These are phyloP conservation scores for Leccinum sublutescens DNA, from an alignment of 768 basidiomycete species.

Conservation along the genomic window DNA sequence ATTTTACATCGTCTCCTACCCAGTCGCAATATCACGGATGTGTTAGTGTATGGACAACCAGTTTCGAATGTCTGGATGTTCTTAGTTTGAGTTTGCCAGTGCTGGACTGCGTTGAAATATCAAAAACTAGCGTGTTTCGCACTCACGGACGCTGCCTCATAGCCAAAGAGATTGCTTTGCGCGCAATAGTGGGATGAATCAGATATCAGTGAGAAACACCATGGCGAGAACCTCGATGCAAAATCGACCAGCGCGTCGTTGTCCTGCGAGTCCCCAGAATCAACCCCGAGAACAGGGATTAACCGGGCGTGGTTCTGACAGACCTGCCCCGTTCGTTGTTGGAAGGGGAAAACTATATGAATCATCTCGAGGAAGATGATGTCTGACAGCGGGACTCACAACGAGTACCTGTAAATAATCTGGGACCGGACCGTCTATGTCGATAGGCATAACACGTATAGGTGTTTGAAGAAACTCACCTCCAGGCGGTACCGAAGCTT, in stretches of 20 bases:
- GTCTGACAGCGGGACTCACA: background rate
- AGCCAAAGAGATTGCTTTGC: background rate
- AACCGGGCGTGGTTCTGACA: background rate
- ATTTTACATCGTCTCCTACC: slow-evolving; percentile 10
- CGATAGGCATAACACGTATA: background rate
- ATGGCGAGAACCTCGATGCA: background rate
- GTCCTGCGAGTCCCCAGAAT: background rate
- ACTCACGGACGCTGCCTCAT: background rate
- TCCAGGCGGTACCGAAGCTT: background rate
- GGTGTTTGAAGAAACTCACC: background rate
- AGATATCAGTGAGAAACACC: background rate
- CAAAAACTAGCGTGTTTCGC: background rate
- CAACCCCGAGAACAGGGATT: background rate
- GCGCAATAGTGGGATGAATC: background rate
- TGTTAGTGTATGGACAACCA: slow-evolving; percentile 21
- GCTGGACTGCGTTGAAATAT: background rate
- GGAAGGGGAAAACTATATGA: background rate
- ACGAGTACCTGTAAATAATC: background rate
- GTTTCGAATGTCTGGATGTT: slow-evolving; percentile 9
- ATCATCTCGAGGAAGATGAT: background rate
- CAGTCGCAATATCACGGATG: slow-evolving; percentile 14
- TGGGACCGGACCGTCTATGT: background rate
- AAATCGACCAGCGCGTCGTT: background rate
- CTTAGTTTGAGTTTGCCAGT: background rate
- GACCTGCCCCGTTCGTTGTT: background rate